Evolutionary conservation across 495 filamentous ascomycete species (phyloP), one percentile per base, ranked within the genome.

Genomic region (Staphylotrichum tortipilum): DNA sequence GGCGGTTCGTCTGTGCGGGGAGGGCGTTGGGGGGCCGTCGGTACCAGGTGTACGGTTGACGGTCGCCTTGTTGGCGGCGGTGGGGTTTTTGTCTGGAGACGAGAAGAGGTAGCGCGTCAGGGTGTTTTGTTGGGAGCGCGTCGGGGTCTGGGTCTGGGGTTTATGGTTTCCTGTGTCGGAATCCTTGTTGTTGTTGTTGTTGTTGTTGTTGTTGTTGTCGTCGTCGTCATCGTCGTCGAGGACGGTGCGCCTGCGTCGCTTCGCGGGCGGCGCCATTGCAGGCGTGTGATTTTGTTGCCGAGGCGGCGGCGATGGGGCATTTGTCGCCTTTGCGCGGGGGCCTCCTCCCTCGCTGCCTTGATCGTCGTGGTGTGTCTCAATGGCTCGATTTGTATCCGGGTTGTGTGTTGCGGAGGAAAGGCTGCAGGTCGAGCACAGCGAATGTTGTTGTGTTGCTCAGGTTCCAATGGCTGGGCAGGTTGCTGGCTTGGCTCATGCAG

Each of bases 191-290:
- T 10, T 28, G 26, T 28, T 28, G 26, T 17, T 69, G 47, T 72
- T 73, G 39, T 50, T 9, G 40, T 18, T 21, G 22, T 52, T 51
- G 29, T 68, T 61, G 33, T 70, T 61, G 45, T 71, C 58, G 38
- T 70, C 66, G 55, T 63, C 60, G 14, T 18, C 22, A 14, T 35
- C 29, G 17, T 59, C 55, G 34, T 61, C 34, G 29, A 62, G 35
- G 24, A 45, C 42, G 48, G 58, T 45, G 46, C 58, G 61, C 42
- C 69, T 77, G 54, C 68, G 70, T 52, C 77, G 75, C 68, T 78
- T 78, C 52, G 74, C 65, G 52, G 76, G 71, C 58, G 75, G 74
- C 59, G 74, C 71, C 76, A 79, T 78, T 53, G 59, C n/a, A n/a
- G n/a, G n/a, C n/a, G n/a, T n/a, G n/a, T n/a, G n/a, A n/a, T n/a